phyloP scores from a whole-genome alignment of 495 filamentous ascomycete species.

The Xylaria cubensis region DNA sequence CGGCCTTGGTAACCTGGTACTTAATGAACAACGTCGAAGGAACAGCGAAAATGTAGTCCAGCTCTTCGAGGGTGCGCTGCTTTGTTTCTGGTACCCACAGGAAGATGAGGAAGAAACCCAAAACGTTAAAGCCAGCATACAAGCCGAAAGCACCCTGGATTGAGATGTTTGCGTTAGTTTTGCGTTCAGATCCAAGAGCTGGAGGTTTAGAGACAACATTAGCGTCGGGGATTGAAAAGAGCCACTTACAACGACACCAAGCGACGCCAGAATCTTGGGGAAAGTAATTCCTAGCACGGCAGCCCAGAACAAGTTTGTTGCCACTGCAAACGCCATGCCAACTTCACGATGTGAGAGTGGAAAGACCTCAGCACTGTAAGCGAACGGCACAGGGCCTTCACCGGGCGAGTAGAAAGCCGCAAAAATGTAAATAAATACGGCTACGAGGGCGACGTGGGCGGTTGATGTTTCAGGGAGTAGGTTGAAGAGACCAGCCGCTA shows the following conservation, averaged over 20 bases:
- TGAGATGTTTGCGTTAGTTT: slow-evolving; percentile 20
- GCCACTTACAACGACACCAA: slow-evolving; percentile 51
- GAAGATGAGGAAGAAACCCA: slow-evolving; percentile 74
- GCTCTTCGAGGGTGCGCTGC: slow-evolving; percentile 74
- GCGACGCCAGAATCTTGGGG: slow-evolving; percentile 65
- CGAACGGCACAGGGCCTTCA: slow-evolving; percentile 74
- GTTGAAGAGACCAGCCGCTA: slow-evolving; percentile 66
- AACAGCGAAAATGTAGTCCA: slow-evolving; percentile 64
- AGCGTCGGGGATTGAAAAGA: slow-evolving; percentile 40
- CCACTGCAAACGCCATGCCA: slow-evolving; percentile 78
- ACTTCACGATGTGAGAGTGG: slow-evolving; percentile 77
- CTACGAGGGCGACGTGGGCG: slow-evolving; percentile 61
- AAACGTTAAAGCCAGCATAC: slow-evolving; percentile 72
- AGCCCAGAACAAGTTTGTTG: slow-evolving; percentile 77
- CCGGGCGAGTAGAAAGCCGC: slow-evolving; percentile 73
- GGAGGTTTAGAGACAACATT: neutral
- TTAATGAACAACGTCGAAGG: slow-evolving; percentile 55
- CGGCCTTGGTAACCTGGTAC: slow-evolving; percentile 53
- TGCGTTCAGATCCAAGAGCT: neutral
- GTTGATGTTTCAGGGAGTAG: slow-evolving; percentile 51
- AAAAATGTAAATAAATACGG: slow-evolving; percentile 72
- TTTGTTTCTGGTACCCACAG: slow-evolving; percentile 82
- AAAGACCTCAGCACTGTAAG: slow-evolving; percentile 82
- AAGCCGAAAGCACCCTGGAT: slow-evolving; percentile 56
- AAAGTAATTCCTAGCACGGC: slow-evolving; percentile 74